These are phyloP conservation scores for Striga asiatica DNA, from an alignment of 257 asterid species.

Conservation along the genomic window DNA sequence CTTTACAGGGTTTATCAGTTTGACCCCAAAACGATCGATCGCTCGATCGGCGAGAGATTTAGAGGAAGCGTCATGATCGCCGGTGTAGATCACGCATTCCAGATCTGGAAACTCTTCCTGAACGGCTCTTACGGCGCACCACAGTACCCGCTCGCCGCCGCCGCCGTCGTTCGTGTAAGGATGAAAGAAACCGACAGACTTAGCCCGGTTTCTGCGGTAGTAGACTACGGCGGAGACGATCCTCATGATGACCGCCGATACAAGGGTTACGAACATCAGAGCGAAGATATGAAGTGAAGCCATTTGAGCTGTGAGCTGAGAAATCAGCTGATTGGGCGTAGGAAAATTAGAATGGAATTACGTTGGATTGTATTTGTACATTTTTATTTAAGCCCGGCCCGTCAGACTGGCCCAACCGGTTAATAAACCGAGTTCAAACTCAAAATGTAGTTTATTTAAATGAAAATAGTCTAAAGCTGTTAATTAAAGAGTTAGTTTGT, in stretches of 20 bases:
- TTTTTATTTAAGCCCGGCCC: no score
- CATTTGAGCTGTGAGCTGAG: conserved; percentile 21
- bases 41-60: conserved; percentile 59
- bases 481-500: no score
- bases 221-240: conserved; percentile 13
- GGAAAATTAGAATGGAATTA: no score
- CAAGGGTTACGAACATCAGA: conserved; percentile 20
- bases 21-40: conserved; percentile 77
- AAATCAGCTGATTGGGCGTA: conserved; percentile 5
- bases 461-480: no score
- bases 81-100: conserved; percentile 69
- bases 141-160: conserved; percentile 94
- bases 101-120: conserved; percentile 75
- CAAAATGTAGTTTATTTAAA: no score
- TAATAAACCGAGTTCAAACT: no score
- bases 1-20: conserved; percentile 48
- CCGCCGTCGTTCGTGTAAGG: conserved; percentile 97
- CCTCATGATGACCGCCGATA: conserved; percentile 17
- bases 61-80: conserved; percentile 83
- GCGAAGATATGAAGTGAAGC: conserved; percentile 17
- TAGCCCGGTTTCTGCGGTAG: conserved; percentile 35
- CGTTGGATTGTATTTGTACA: no score
- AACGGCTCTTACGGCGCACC: conserved; percentile 94
- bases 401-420: no score
- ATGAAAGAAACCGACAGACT: conserved; percentile 68